phyloP scores from a whole-genome alignment of 2,329 filamentous ascomycete genomes.

The Fusarium zealandicum region DNA sequence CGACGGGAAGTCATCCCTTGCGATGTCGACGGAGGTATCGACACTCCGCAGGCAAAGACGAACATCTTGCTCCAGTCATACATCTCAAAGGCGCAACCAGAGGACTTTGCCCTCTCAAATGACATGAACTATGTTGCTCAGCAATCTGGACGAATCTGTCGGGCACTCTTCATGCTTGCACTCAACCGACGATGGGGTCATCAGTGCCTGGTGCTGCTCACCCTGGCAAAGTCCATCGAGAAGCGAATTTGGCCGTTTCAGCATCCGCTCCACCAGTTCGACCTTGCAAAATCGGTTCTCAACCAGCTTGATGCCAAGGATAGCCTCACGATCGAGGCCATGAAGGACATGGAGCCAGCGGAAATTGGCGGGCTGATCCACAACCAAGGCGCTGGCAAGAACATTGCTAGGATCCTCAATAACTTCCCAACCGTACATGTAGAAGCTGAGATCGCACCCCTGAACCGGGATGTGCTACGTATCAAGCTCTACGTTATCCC shows the following conservation, averaged over 20 bases:
- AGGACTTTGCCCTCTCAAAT: slow-evolving; percentile 92
- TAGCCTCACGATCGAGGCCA: slow-evolving; percentile 75
- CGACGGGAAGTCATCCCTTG: slow-evolving; percentile 76
- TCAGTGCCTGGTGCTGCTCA: slow-evolving; percentile 89
- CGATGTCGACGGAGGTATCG: slow-evolving; percentile 75
- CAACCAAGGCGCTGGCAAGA: slow-evolving; percentile 85
- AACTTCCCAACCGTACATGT: slow-evolving; percentile 93
- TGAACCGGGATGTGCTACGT: slow-evolving; percentile 94
- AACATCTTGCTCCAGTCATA: slow-evolving; percentile 95
- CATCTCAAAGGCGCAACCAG: slow-evolving; percentile 85
- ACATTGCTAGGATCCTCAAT: slow-evolving; percentile 80
- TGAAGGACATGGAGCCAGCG: slow-evolving; percentile 90
- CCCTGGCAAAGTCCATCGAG: slow-evolving; percentile 95
- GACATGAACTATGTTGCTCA: slow-evolving; percentile 96
- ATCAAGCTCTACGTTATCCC: slow-evolving; percentile 86
- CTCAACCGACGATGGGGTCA: slow-evolving; percentile 95
- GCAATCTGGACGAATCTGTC: slow-evolving; percentile 91
- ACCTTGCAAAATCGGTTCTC: slow-evolving; percentile 82
- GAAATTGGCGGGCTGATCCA: slow-evolving; percentile 93
- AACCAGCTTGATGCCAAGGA: slow-evolving; percentile 86
- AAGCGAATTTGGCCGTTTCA: slow-evolving; percentile 94
- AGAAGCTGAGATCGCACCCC: slow-evolving; percentile 91
- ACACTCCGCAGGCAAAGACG: slow-evolving; percentile 85
- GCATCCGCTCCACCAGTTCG: slow-evolving; percentile 94
- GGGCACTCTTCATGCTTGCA: slow-evolving; percentile 96